phyloP scores from a whole-genome alignment of 805 yeast genomes.

The Teunomyces tritomae region DNA sequence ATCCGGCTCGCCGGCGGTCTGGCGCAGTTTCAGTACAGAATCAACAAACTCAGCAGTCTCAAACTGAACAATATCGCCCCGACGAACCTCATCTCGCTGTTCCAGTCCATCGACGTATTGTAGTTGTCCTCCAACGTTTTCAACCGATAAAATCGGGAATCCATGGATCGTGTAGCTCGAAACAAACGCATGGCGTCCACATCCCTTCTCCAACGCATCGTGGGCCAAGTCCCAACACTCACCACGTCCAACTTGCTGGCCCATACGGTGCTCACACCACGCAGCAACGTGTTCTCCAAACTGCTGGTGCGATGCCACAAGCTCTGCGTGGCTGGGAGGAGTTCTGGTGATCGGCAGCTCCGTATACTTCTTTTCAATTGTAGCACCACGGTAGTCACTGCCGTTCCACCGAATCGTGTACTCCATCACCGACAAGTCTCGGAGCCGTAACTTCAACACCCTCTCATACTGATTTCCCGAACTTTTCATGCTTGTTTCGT shows the following conservation, averaged over 20 bases:
- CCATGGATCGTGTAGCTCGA: constrained; percentile 50
- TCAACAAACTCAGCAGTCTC: constrained; percentile 38
- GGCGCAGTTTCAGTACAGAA: constrained; percentile 30
- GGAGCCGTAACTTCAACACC: constrained; percentile 34
- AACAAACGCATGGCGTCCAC: constrained; percentile 58
- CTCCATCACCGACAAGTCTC: constrained; percentile 39
- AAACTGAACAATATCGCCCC: constrained; percentile 59
- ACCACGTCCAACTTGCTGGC: constrained; percentile 51
- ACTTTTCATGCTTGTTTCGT: constrained; percentile 19
- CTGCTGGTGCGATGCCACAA: constrained; percentile 31
- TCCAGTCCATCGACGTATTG: constrained; percentile 18
- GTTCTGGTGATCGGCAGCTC: constrained; percentile 43
- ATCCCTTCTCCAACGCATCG: constrained; percentile 48
- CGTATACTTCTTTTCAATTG: constrained; percentile 28
- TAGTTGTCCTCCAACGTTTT: constrained; percentile 18
- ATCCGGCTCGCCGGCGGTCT: constrained; percentile 50
- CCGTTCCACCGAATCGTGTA: constrained; percentile 42
- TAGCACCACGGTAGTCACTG: constrained; percentile 16
- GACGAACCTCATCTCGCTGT: constrained; percentile 39
- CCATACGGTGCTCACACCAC: constrained; percentile 51
- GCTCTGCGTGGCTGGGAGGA: constrained; percentile 29
- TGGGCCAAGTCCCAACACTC: constrained; percentile 64
- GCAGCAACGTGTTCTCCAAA: constrained; percentile 54
- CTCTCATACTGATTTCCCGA: constrained; percentile 16
- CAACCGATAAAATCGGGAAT: constrained; percentile 29